Base-by-base conservation (phyloP, 768 basidiomycete genomes). In the Leccinellum albellum region DNA sequence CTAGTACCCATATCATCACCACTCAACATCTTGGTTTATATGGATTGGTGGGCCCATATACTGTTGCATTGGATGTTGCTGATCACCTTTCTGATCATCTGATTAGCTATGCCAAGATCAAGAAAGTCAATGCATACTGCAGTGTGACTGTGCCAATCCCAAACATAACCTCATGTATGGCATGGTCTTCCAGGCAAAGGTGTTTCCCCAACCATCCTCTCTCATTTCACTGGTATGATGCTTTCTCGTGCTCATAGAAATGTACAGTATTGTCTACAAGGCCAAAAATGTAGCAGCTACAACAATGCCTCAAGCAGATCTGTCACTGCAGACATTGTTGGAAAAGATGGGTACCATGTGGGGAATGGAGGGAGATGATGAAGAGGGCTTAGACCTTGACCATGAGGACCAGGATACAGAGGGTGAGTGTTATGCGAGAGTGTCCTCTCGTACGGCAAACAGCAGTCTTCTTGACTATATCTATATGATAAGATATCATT, bases 251-350 rank as follows among this genome's bases (percentile, higher is more conserved):
- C 51, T 47, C 56, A 51, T 68, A 98, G 96, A 96, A 64, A 98
- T 95, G 24, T 98, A 98, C 64, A 95, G 96, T 55, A 95, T 98
- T 52, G 96, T 98, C 21, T 98, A 98, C 82, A 97, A 98, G 74
- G 96, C 96, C 40, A 83, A 86, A 62, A 94, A 98, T 70, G 75
- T 84, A n/a, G n/a, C n/a, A n/a, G n/a, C n/a, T n/a, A n/a, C n/a
- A n/a, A n/a, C n/a, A n/a, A n/a, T n/a, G n/a, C n/a, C n/a, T n/a
- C n/a, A n/a, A n/a, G n/a, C n/a, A n/a, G n/a, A n/a, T n/a, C n/a
- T n/a, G n/a, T n/a, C n/a, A n/a, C n/a, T n/a, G n/a, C n/a, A n/a
- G n/a, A n/a, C n/a, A n/a, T n/a, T n/a, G n/a, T n/a, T n/a, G n/a
- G n/a, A n/a, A n/a, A n/a, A n/a, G n/a, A n/a, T n/a, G n/a, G n/a